These are phyloP conservation scores for Oropetium thomaeum DNA, from an alignment of 176 grass and related monocot species.

Conservation along the genomic window DNA sequence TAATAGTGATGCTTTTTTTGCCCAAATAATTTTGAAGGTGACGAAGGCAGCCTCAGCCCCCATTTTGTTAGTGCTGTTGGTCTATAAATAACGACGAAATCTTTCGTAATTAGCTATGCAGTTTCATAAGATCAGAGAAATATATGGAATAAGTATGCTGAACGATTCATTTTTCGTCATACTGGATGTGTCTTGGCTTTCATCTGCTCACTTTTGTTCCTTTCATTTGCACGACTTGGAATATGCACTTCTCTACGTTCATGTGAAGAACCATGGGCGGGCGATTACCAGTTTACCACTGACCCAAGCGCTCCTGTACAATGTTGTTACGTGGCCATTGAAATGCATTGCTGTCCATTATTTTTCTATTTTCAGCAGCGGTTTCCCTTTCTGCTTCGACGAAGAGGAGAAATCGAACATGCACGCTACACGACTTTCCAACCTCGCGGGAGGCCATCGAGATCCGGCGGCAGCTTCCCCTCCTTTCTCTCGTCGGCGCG, in stretches of 20 bases:
- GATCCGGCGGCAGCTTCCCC: slow-evolving; percentile 17
- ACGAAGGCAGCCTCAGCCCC: not conserved
- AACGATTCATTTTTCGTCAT: not conserved
- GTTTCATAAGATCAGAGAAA: not conserved
- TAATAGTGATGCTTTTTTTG: not conserved
- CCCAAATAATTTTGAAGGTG: not conserved
- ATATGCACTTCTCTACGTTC: no score
- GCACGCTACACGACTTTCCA: slow-evolving; percentile 1
- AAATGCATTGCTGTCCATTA: no score
- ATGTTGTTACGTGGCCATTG: no score
- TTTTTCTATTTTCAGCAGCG: not conserved
- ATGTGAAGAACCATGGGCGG: no score
- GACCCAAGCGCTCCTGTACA: no score
- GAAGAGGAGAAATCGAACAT: not conserved
- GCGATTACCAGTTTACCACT: no score
- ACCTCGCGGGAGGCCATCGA: not conserved
- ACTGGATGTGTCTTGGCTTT: not conserved
- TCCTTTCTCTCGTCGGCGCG: not conserved
- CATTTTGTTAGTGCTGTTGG: not conserved
- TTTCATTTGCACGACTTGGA: not conserved
- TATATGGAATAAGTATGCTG: not conserved
- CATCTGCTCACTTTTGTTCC: not conserved
- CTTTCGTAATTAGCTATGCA: not conserved
- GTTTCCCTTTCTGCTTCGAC: not conserved
- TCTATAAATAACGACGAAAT: slow-evolving; percentile 10